A percentile compares a stretch with the other conserved stretches of the same genome.
These are phyloP conservation scores for Pseudogymnoascus sp. DNA, from an alignment of 2,329 filamentous ascomycete species.

Conservation along the genomic window DNA sequence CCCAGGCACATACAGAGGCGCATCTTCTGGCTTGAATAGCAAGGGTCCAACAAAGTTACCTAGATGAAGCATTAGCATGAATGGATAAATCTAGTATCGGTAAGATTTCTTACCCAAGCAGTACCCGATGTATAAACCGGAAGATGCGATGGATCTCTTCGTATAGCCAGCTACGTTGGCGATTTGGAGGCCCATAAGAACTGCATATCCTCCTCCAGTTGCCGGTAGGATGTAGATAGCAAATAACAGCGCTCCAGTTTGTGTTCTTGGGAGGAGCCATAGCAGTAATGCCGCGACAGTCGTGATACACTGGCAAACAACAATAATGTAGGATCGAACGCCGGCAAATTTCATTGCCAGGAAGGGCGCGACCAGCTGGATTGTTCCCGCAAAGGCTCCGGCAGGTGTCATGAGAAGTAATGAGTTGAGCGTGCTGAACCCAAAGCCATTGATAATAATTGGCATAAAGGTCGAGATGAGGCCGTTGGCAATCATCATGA, in stretches of 20 bases:
- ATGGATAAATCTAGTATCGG: slow-evolving; percentile 23
- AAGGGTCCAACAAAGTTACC: slow-evolving; percentile 32
- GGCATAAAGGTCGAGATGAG: slow-evolving; percentile 17
- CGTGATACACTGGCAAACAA: background rate
- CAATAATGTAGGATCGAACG: slow-evolving; percentile 8
- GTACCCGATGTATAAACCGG: slow-evolving; percentile 41
- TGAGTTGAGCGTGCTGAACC: slow-evolving; percentile 27
- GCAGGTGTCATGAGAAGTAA: slow-evolving; percentile 19
- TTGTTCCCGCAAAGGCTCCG: slow-evolving; percentile 1
- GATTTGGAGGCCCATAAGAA: slow-evolving; percentile 6
- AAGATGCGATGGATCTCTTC: slow-evolving; percentile 43
- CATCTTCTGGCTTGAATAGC: slow-evolving; percentile 35
- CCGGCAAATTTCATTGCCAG: slow-evolving; percentile 1
- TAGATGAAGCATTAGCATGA: background rate
- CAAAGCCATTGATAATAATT: slow-evolving; percentile 23
- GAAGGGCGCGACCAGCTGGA: background rate
- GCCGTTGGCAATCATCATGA: slow-evolving; percentile 28
- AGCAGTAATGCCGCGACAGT: background rate
- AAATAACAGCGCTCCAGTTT: background rate
- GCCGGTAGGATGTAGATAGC: background rate
- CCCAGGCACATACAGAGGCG: slow-evolving; percentile 34
- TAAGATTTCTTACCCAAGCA: slow-evolving; percentile 48
- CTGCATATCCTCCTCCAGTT: slow-evolving; percentile 7
- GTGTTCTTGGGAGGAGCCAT: background rate
- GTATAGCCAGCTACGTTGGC: slow-evolving; percentile 43